Conservation (phyloP, 2,329 filamentous ascomycete species). For the Aspergillus pseudoglaucus region DNA sequence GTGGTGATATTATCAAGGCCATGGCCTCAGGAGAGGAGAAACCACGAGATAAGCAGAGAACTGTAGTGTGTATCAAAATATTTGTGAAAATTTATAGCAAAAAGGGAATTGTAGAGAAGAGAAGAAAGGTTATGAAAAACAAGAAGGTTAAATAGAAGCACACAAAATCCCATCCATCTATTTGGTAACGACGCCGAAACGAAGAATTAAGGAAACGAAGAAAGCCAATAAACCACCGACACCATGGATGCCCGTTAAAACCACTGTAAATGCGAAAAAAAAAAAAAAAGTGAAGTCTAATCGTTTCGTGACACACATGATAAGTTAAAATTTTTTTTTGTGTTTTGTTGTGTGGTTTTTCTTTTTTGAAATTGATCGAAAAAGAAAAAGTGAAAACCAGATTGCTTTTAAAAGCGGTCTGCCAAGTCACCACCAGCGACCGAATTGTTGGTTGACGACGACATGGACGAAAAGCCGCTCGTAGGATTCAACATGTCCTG, state of each 20-base stretch:
- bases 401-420: slow-evolving; percentile 42
- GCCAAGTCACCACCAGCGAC: slow-evolving; percentile 65
- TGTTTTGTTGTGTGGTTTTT: background rate
- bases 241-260: slow-evolving; percentile 32
- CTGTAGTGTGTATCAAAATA: background rate
- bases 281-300: slow-evolving; percentile 27
- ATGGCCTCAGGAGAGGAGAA: slow-evolving; percentile 1
- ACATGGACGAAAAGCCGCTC: slow-evolving; percentile 64
- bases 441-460: slow-evolving; percentile 71
- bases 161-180: slow-evolving; percentile 21
- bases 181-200: slow-evolving; percentile 19
- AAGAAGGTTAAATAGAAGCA: slow-evolving; percentile 11
- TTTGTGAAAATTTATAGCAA: background rate
- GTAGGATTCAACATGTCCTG: slow-evolving; percentile 70
- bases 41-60: slow-evolving; percentile 1
- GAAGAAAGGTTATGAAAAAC: slow-evolving; percentile 12
- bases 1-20: background rate
- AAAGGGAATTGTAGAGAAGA: slow-evolving; percentile 6
- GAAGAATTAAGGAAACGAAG: slow-evolving; percentile 4
- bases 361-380: background rate
- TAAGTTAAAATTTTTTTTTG: slow-evolving; percentile 12
- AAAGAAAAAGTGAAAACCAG: slow-evolving; percentile 3
- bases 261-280: slow-evolving; percentile 32
- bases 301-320: slow-evolving; percentile 34
- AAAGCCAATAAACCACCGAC: slow-evolving; percentile 20